Evolutionary conservation across 2,329 filamentous ascomycete species (phyloP), one percentile per base, ranked within the genome.

Genomic region (Alternaria hordeiaustralica): DNA sequence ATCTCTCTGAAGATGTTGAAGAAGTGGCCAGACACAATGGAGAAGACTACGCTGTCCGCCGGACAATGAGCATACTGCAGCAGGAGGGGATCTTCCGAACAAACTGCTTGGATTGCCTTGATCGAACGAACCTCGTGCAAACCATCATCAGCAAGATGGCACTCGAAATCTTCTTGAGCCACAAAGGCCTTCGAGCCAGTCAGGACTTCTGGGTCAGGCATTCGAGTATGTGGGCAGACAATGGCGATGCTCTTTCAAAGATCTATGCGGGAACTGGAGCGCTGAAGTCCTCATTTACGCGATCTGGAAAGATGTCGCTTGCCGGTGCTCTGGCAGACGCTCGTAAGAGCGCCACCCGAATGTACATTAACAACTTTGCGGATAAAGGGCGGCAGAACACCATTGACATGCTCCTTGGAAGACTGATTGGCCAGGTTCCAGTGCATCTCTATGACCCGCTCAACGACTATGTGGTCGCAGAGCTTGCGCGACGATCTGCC

Each of bases 201-300:
- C 87, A 90, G 0, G 94, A 98, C 75, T 94, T 98, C 73, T 97
- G 94, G 92, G 91, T 93, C 82, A 87, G 93, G 53, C 96, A 99
- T 81, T 94, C 93, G 9, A 96, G 89, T 64, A 85, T 99, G 1
- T 99, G 96, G 96, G 96, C 96, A 33, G 96, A 99, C 79, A 98
- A 97, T 75, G 96, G 96, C 21, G 96, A 99, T 82, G 91, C 92
- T 6, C 81, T 99, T 51, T 97, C 94, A 12, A 93, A 93, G 75
- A 98, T 97, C 25, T 99, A 99, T 77, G 96, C 96, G 9, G 96
- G 96, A 23, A 99, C 96, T 4, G 96, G 96, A 5, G 96, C 96
- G 15, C 84, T 99, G 47, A 99, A 98, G 79, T 94, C 94, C 3
- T 97, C 94, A 0, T 98, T 97, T 72, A 99, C 96, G 2, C 87